Base-by-base conservation (phyloP, 352 stramenopile species). In the Phytophthora megakarya region DNA sequence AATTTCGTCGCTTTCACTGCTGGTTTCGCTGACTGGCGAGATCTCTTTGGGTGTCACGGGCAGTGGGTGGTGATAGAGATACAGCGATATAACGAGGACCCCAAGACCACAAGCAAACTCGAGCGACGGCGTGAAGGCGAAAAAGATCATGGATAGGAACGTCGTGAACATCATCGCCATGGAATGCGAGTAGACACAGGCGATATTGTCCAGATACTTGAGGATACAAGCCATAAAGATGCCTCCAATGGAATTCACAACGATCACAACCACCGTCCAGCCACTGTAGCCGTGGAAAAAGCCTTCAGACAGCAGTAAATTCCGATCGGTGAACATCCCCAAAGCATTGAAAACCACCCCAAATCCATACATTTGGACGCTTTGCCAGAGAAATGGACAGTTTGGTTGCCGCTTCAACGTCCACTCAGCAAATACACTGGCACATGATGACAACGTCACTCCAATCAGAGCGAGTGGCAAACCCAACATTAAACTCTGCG, bases 141-240 rank as follows among this genome's bases (percentile, higher is more conserved):
- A 93, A 50, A 96, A 94, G 26, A 96, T 26, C 74, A 96, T 94
- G 5, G 84, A 95, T 43, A 93, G 75, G 43, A 93, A 49, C 68
- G 88, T 93, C 44, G 88, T 96, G 46, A 96, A 75, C 80, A 95
- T 92, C 88, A 96, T 96, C 19, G 86, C 88, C 42, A 96, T 77
- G 33, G 85, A 85, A 60, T 96, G 84, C 28, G 84, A 81, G 72
- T 92, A 94, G 1, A 93, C 84, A 39, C 81, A 90, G 25, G 85
- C 88, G 16, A 96, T 96, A 65, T 96, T 96, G 72, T 96, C 88
- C 26, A 96, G 60, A 70, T 85, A 96, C 65, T 95, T 94, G 68
- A 96, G 80, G 37, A 96, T 91, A 35, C 83, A 77, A n/a, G 80
- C 86, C 72, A 95, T 86, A 30, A 70, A 83, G 53, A 95, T 78